A percentile compares a stretch with the other conserved stretches of the same genome.
These are phyloP conservation scores for Starmerella scarabaei DNA, from an alignment of 805 yeast genomes.

Conservation along the genomic window DNA sequence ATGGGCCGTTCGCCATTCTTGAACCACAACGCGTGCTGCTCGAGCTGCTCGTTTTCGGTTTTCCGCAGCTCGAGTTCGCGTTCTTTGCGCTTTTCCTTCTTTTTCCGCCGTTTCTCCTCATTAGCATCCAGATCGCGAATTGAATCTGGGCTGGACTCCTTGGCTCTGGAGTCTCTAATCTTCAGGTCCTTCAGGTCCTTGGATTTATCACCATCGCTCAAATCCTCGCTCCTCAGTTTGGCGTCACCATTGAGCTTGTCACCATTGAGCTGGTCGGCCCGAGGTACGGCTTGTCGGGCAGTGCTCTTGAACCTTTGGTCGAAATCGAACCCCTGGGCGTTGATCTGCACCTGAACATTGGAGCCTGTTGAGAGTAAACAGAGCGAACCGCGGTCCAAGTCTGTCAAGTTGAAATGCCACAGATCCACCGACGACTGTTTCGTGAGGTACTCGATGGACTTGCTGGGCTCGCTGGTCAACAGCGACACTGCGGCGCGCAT, in stretches of 20 bases:
- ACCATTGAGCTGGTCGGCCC: not conserved
- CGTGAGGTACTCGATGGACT: slow-evolving; percentile 41
- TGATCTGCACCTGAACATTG: not conserved
- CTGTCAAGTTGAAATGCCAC: slow-evolving; percentile 70
- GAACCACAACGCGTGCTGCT: slow-evolving; percentile 28
- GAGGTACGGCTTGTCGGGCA: not conserved
- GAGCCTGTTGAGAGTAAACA: too few species aligned
- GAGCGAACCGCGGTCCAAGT: slow-evolving; percentile 40
- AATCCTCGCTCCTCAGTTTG: not conserved
- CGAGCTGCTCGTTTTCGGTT: slow-evolving; percentile 1
- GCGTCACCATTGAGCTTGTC: not conserved
- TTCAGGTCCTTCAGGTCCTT: not conserved
- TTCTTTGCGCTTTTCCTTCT: slow-evolving; percentile 3
- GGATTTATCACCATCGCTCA: not conserved
- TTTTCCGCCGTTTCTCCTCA: slow-evolving; percentile 2
- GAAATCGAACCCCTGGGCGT: slow-evolving; percentile 47
- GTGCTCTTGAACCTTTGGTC: slow-evolving; percentile 21
- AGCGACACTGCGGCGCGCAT: not conserved
- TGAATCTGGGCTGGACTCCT: not conserved
- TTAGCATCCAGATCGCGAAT: not conserved
- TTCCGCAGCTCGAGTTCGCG: slow-evolving; percentile 1
- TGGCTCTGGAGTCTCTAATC: not conserved
- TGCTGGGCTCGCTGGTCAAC: slow-evolving; percentile 30
- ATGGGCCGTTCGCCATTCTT: slow-evolving; percentile 28
- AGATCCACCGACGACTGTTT: slow-evolving; percentile 49